These are phyloP conservation scores for Septoria petroselini DNA, from an alignment of 2,329 filamentous ascomycete genomes.

Conservation along the genomic window DNA sequence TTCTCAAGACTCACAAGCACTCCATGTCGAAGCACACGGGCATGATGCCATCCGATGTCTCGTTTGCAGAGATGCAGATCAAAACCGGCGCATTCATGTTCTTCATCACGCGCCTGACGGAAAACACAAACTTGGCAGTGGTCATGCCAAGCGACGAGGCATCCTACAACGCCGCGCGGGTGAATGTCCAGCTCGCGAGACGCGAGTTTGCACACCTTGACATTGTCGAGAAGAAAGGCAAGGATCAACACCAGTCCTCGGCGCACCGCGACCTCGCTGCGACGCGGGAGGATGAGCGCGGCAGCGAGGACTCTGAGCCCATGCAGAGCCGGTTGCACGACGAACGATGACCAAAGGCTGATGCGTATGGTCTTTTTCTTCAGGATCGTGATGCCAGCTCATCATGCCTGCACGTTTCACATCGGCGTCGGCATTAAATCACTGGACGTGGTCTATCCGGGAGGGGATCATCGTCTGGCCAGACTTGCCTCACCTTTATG, in stretches of 20 bases:
- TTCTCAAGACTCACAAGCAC: slow-evolving; percentile 98
- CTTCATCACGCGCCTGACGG: slow-evolving; percentile 92
- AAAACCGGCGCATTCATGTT: slow-evolving; percentile 82
- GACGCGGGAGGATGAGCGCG: slow-evolving; percentile 19
- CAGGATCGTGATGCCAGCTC: no score
- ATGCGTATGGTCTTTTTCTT: background rate
- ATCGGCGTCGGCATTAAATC: no score
- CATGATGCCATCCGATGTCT: slow-evolving; percentile 75
- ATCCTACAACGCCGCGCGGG: slow-evolving; percentile 81
- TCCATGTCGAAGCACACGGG: slow-evolving; percentile 68
- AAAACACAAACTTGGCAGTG: slow-evolving; percentile 94
- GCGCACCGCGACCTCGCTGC: slow-evolving; percentile 14
- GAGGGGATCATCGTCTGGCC: no score
- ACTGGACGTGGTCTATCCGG: no score
- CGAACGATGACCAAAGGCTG: slow-evolving; percentile 14
- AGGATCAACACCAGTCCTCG: slow-evolving; percentile 24
- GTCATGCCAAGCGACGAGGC: slow-evolving; percentile 88
- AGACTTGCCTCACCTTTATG: no score
- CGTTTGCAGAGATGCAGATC: slow-evolving; percentile 77
- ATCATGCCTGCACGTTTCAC: no score
- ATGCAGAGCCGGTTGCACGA: slow-evolving; percentile 17
- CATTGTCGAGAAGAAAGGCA: slow-evolving; percentile 40
- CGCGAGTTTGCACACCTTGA: slow-evolving; percentile 71
- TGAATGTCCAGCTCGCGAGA: slow-evolving; percentile 84
- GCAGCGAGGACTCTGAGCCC: slow-evolving; percentile 22